Conservation (phyloP, 306 rosid species). For the Hippophae gyantsensis region DNA sequence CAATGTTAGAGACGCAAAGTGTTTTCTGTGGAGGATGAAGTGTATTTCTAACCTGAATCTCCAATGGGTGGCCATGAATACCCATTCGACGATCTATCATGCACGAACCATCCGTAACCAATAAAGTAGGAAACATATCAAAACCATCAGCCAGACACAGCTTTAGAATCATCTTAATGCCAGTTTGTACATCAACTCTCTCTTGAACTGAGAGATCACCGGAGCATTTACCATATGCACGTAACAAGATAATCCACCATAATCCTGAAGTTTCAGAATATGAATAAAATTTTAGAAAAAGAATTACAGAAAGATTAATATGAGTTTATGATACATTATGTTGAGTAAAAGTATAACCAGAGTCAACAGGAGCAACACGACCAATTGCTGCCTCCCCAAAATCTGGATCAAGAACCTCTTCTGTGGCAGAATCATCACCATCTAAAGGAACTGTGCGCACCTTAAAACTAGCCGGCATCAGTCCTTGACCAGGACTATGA, state of each 20-base stretch:
- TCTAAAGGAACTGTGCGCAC: constrained; percentile 77
- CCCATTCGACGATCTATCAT: constrained; percentile 97
- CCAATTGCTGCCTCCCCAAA: constrained; percentile 95
- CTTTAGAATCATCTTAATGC: constrained; percentile 78
- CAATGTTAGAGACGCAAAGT: not conserved
- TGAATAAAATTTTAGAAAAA: constrained; percentile 13
- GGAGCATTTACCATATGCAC: constrained; percentile 79
- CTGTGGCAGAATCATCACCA: constrained; percentile 68
- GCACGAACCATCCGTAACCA: constrained; percentile 84
- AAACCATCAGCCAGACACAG: constrained; percentile 86
- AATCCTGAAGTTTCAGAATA: constrained; percentile 42
- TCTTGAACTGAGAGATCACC: constrained; percentile 78
- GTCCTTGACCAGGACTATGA: constrained; percentile 89
- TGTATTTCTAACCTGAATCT: constrained; percentile 51
- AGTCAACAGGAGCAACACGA: constrained; percentile 90
- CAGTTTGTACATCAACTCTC: constrained; percentile 89
- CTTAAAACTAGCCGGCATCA: constrained; percentile 93
- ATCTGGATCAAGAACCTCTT: constrained; percentile 88
- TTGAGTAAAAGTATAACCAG: constrained; percentile 40
- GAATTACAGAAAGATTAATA: constrained; percentile 8
- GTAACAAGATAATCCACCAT: constrained; percentile 85
- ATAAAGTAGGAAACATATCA: constrained; percentile 82
- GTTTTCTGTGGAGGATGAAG: no score
- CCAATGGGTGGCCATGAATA: constrained; percentile 85
- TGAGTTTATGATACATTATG: not conserved